phyloP scores from a whole-genome alignment of 169 alveolate species.

The Toxoplasma gondii region DNA sequence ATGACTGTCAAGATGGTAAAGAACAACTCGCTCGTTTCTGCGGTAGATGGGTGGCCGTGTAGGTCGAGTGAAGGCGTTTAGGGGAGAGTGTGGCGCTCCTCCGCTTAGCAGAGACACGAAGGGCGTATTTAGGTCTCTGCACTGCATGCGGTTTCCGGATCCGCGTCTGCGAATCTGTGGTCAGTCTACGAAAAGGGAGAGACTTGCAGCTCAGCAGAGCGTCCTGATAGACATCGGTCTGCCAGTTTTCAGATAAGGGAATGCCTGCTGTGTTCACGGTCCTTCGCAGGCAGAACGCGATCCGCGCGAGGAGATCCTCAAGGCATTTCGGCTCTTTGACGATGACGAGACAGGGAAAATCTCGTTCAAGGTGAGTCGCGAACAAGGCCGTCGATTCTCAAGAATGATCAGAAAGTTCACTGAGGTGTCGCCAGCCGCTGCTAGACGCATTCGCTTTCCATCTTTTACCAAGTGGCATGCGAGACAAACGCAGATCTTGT shows the following conservation, averaged over 20 bases:
- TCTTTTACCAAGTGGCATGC: background rate
- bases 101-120: no score
- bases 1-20: slow-evolving; percentile 81
- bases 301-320: slow-evolving; percentile 92
- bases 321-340: slow-evolving; percentile 94
- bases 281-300: slow-evolving; percentile 77
- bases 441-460: background rate
- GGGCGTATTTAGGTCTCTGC: no score
- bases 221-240: no score
- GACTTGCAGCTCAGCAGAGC: no score
- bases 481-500: background rate
- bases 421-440: background rate
- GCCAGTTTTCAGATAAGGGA: no score
- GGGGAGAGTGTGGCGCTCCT: no score
- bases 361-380: slow-evolving; percentile 84
- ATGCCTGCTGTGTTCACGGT: background rate
- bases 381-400: background rate
- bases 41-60: no score
- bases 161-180: no score
- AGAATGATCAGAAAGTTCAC: background rate
- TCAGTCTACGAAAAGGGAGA: no score
- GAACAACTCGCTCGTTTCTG: background rate
- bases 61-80: no score
- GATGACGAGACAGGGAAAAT: slow-evolving; percentile 97
- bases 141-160: no score